A percentile compares a stretch with the other conserved stretches of the same genome.
phyloP scores from a whole-genome alignment of 1,284 basidiomycete genomes.

The Ganoderma resinaceum region DNA sequence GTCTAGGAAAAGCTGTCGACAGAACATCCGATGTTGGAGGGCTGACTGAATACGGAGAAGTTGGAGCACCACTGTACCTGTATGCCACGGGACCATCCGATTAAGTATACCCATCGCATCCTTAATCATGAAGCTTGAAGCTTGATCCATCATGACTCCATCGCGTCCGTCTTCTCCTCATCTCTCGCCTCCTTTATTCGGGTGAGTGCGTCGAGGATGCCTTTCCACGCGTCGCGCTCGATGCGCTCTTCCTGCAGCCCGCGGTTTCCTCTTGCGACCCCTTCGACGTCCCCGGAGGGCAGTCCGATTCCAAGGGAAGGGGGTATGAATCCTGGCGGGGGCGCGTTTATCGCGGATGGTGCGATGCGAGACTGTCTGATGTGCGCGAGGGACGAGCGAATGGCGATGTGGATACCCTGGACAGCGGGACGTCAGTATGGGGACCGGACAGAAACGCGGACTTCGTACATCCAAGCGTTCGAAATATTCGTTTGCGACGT shows the following conservation, averaged over 20 bases:
- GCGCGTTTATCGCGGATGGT: slow-evolving; percentile 81
- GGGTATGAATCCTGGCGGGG: slow-evolving; percentile 72
- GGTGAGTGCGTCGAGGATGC: slow-evolving; percentile 69
- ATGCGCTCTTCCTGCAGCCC: slow-evolving; percentile 81
- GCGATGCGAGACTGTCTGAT: slow-evolving; percentile 84
- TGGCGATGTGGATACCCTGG: slow-evolving; percentile 65
- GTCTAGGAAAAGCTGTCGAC: slow-evolving; percentile 21
- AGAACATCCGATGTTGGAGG: neutral
- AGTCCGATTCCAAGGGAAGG: slow-evolving; percentile 80
- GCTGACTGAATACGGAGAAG: slow-evolving; percentile 3
- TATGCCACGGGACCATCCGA: slow-evolving; percentile 14
- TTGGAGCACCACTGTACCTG: slow-evolving; percentile 29
- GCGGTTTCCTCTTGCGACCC: slow-evolving; percentile 40
- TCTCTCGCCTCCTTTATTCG: slow-evolving; percentile 58
- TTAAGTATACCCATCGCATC: neutral
- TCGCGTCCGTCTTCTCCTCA: slow-evolving; percentile 14
- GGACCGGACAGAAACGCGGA: slow-evolving; percentile 36
- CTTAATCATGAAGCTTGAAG: neutral
- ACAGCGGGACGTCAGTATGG: neutral
- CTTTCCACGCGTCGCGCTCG: slow-evolving; percentile 79
- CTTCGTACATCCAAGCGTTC: slow-evolving; percentile 71
- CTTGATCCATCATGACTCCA: slow-evolving; percentile 11
- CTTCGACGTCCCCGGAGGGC: slow-evolving; percentile 47
- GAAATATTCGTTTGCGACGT: slow-evolving; percentile 85
- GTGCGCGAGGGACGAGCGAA: slow-evolving; percentile 80